Conservation (phyloP, 2,329 filamentous ascomycete species). For the Trichoderma sp. region DNA sequence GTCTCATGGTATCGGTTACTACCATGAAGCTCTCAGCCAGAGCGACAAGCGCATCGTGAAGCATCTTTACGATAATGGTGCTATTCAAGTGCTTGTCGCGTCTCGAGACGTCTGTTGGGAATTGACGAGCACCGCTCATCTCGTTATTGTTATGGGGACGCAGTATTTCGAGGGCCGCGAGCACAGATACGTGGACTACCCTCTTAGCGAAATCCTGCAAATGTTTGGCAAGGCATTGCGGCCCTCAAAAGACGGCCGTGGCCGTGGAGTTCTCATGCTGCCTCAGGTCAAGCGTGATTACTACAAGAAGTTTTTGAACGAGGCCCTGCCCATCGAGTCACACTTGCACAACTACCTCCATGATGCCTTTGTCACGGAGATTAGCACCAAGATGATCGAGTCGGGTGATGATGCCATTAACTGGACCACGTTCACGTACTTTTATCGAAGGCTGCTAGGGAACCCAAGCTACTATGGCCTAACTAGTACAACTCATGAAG, state of each 20-base stretch:
- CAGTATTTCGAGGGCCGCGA: slow-evolving; percentile 97
- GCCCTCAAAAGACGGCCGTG: slow-evolving; percentile 72
- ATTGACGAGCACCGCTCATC: slow-evolving; percentile 79
- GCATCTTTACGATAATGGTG: slow-evolving; percentile 84
- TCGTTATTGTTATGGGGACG: slow-evolving; percentile 96
- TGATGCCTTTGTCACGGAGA: slow-evolving; percentile 95
- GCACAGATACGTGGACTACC: slow-evolving; percentile 95
- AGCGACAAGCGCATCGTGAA: slow-evolving; percentile 93
- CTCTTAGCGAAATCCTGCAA: slow-evolving; percentile 88
- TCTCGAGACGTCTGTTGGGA: slow-evolving; percentile 95
- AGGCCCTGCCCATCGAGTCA: slow-evolving; percentile 92
- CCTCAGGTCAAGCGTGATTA: slow-evolving; percentile 93
- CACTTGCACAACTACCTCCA: slow-evolving; percentile 88
- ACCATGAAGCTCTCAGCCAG: slow-evolving; percentile 85
- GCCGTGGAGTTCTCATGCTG: slow-evolving; percentile 93
- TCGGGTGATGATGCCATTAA: slow-evolving; percentile 97
- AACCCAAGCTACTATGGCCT: slow-evolving; percentile 97
- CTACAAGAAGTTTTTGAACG: slow-evolving; percentile 98
- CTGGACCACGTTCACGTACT: slow-evolving; percentile 98
- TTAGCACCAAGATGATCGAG: slow-evolving; percentile 92
- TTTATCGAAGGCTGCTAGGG: slow-evolving; percentile 89
- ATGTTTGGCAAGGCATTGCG: slow-evolving; percentile 96
- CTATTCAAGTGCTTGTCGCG: slow-evolving; percentile 77
- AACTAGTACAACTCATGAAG: slow-evolving; percentile 84
- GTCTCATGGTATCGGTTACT: slow-evolving; percentile 93